Conservation (phyloP, 2,329 filamentous ascomycete genomes). For the Talaromyces sp. region DNA sequence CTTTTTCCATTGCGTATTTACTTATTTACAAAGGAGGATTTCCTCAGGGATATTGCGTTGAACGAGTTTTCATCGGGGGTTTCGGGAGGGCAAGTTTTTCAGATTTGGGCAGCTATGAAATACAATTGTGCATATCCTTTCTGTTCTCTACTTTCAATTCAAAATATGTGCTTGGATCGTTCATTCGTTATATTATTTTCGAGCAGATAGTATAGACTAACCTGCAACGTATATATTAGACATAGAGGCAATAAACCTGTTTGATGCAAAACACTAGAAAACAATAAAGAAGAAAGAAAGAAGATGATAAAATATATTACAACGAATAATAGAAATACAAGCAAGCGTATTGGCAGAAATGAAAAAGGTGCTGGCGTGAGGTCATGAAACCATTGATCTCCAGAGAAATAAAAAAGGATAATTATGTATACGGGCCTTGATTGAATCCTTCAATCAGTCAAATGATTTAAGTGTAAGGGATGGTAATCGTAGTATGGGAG, state of each 20-base stretch:
- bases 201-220: not conserved
- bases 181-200: not conserved
- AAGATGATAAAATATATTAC: not conserved
- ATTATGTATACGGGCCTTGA: not conserved
- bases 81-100: not conserved
- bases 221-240: not conserved
- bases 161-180: not conserved
- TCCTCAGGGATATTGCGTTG: not conserved
- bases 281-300: not conserved
- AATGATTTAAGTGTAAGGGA: not conserved
- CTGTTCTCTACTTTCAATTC: too few relatives aligned
- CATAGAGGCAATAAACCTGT: not conserved
- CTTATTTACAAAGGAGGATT: not conserved
- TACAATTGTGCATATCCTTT: not conserved
- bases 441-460: not conserved
- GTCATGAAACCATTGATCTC: constrained; percentile 6
- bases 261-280: not conserved
- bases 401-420: too few relatives aligned
- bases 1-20: not conserved
- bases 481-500: not conserved
- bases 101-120: not conserved
- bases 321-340: not conserved
- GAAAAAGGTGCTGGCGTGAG: not conserved
- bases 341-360: not conserved
- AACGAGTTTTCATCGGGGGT: not conserved